A percentile compares a stretch with the other conserved stretches of the same genome.
Evolutionary conservation across 1,284 basidiomycete genomes (phyloP).

Genomic region (Trametes polyzona): DNA sequence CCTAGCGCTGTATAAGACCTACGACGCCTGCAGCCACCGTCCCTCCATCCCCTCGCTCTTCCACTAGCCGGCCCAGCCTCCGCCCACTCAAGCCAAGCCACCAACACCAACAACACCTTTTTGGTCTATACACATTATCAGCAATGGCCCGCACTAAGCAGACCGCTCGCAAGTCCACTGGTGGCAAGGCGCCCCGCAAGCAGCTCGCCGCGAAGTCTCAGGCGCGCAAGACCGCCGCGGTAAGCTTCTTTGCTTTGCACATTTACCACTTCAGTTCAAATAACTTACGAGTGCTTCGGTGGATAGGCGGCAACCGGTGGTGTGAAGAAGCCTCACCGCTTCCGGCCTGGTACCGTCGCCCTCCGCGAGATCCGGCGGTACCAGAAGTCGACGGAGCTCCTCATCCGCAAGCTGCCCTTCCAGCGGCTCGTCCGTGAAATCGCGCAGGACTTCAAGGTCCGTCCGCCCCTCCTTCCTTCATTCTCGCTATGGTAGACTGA

Average conservation of each 20-base stretch:
- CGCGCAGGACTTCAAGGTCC: slow-evolving; percentile 73
- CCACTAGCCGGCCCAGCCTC: background rate
- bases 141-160: slow-evolving; percentile 67
- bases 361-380: slow-evolving; percentile 86
- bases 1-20: slow-evolving; percentile 30
- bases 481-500: slow-evolving; percentile 32
- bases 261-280: background rate
- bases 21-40: background rate
- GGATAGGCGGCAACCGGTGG: slow-evolving; percentile 60
- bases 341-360: slow-evolving; percentile 72
- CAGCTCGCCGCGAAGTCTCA: slow-evolving; percentile 71
- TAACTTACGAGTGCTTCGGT: too few relatives aligned
- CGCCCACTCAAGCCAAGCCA: slow-evolving; percentile 15
- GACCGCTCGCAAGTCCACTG: slow-evolving; percentile 84
- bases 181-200: slow-evolving; percentile 73
- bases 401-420: slow-evolving; percentile 82
- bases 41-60: slow-evolving; percentile 14
- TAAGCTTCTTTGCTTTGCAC: slow-evolving; percentile 10
- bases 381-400: slow-evolving; percentile 82
- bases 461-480: slow-evolving; percentile 33
- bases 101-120: slow-evolving; percentile 4
- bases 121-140: slow-evolving; percentile 11
- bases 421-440: slow-evolving; percentile 79
- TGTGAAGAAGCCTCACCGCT: slow-evolving; percentile 81
- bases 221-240: slow-evolving; percentile 47